Evolutionary conservation across 2,329 filamentous ascomycete species (phyloP), one percentile per base, ranked within the genome.

Genomic region (Zasmidium citrigriseum): DNA sequence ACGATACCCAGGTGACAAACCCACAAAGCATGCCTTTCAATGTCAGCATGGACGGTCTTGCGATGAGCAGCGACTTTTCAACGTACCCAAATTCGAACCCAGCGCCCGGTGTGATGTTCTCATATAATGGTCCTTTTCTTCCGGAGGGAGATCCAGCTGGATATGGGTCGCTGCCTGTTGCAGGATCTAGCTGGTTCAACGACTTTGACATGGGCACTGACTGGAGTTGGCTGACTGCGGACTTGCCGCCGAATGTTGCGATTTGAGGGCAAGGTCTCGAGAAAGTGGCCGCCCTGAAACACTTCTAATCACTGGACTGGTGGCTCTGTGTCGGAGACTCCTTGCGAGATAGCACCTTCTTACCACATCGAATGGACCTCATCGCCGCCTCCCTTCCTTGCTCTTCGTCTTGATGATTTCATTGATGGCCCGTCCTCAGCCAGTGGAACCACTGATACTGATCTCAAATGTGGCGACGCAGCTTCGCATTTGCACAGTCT

Each of bases 221-320:
- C 24, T 61, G 56, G 52, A 57, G 48, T 7, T 62, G 57, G 60
- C 44, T 60, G n/a, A 24, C 51, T 24, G 20, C 57, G 16, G 57
- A 62, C 45, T 34, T 62, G 52, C 54, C 54, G 24, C 51, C 53
- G 9, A 34, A 51, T 23, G 3, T 22, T 14, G 23, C 34, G n/a
- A 9, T 48, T 9, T 48, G 46, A 48, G 14, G 41, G 41, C n/a
- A n/a, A n/a, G n/a, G n/a, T n/a, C n/a, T n/a, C n/a, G n/a, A n/a
- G n/a, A n/a, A n/a, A n/a, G n/a, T n/a, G n/a, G n/a, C n/a, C n/a
- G n/a, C n/a, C n/a, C n/a, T n/a, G n/a, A n/a, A n/a, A n/a, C n/a
- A n/a, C n/a, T n/a, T n/a, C n/a, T n/a, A n/a, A n/a, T n/a, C n/a
- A n/a, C n/a, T n/a, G n/a, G n/a, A n/a, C n/a, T n/a, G n/a, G n/a